These are phyloP conservation scores for Stagonosporopsis chrysanthemi DNA, from an alignment of 2,329 filamentous ascomycete species.

Conservation along the genomic window DNA sequence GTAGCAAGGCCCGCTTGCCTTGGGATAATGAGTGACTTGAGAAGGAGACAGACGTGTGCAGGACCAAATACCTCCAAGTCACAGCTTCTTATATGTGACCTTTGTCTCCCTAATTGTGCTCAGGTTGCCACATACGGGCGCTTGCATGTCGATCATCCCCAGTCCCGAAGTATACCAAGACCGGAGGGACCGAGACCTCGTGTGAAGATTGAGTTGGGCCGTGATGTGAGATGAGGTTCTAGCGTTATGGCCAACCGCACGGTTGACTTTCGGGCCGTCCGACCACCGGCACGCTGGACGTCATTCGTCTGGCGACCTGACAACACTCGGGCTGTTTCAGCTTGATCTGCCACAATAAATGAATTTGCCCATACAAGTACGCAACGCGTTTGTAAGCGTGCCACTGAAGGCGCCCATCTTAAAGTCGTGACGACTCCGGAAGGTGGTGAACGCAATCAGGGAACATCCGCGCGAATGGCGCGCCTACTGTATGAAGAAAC, in stretches of 20 bases:
- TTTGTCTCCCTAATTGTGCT: no score
- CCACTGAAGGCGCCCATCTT: no score
- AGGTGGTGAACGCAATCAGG: no score
- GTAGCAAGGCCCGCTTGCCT: background rate
- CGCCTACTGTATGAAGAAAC: no score
- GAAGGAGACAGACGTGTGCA: background rate
- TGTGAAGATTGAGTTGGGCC: background rate
- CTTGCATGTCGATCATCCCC: background rate
- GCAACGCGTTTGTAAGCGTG: no score
- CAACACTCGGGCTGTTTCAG: background rate
- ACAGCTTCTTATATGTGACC: background rate
- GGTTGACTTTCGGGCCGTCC: background rate
- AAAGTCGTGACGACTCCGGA: no score
- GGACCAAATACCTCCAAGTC: background rate
- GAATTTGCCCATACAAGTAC: no score
- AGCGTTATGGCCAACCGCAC: background rate
- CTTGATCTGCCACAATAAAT: background rate
- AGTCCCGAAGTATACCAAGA: background rate
- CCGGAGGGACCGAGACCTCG: background rate
- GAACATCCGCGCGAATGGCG: no score
- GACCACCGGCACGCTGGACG: background rate
- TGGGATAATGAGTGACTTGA: background rate
- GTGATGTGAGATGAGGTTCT: background rate
- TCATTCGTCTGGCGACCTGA: background rate
- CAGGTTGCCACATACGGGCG: background rate